Evolutionary conservation across 768 basidiomycete genomes (phyloP).

Genomic region (Pholiota molesta): DNA sequence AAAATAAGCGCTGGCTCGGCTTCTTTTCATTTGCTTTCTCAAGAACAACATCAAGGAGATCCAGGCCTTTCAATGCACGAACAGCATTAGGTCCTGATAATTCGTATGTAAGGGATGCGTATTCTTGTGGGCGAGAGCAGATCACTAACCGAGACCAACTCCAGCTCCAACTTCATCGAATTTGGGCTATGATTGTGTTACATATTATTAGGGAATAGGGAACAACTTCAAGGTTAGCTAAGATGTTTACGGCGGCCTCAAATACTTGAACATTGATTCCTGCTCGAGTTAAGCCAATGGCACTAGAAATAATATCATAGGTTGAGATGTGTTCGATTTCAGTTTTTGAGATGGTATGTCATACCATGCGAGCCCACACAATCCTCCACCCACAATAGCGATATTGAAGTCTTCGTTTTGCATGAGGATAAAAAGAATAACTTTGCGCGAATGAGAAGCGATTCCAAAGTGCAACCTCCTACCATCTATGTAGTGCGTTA

Average conservation of each 20-base stretch:
- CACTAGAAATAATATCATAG: constrained; percentile 28
- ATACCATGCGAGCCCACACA: constrained; percentile 52
- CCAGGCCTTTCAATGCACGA: constrained; percentile 45
- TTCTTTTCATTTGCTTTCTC: constrained; percentile 34
- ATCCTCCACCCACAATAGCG: constrained; percentile 59
- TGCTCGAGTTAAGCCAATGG: constrained; percentile 41
- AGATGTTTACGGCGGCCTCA: constrained; percentile 48
- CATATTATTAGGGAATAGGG: not conserved
- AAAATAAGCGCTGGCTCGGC: constrained; percentile 36
- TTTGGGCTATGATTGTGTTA: constrained; percentile 33
- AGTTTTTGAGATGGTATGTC: not conserved
- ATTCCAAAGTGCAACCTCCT: not conserved
- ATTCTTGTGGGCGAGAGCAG: not conserved
- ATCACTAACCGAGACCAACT: constrained; percentile 46
- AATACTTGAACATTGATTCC: constrained; percentile 53
- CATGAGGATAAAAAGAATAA: not conserved
- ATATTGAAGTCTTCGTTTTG: constrained; percentile 45
- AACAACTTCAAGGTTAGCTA: not conserved
- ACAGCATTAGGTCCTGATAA: constrained; percentile 53
- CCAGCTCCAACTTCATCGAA: constrained; percentile 61
- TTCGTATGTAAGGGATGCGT: not conserved
- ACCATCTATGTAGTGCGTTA: too few relatives aligned
- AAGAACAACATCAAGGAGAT: constrained; percentile 46
- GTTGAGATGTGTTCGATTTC: not conserved
- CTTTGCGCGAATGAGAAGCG: not conserved